Evolutionary conservation across 352 stramenopile species (phyloP), one percentile per base, ranked within the genome.

Genomic region (Phytopythium aichiense): DNA sequence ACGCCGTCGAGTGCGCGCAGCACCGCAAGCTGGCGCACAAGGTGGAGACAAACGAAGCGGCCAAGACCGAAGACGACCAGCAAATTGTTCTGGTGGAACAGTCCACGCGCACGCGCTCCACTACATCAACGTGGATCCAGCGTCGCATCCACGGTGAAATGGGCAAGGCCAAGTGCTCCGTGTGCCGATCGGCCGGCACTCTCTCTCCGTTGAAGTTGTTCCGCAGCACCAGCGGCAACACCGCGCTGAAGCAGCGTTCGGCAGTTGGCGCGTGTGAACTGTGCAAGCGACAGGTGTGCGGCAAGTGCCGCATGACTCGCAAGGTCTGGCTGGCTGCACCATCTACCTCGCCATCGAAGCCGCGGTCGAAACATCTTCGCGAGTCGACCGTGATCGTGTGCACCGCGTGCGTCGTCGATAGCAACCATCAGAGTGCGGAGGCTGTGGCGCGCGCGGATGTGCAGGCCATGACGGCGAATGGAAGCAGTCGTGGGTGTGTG

Each of bases 1-100:
- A 72, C 28, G 56, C 58, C 1, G 71, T 78, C 20, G 69, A 62
- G 58, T 80, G 69, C 53, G 62, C 74, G 25, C 74, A 83, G 58
- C 72, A 66, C 63, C 74, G 68, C 59, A 83, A 83, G 43, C 69
- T 83, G 31, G 69, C 52, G n/a, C 52, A 58, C 52, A 58, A 58
- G 52, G 52, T 58, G 8, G 46, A 35, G 12, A 53, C 46, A 6
- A 28, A 8, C 46, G 15, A 4, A 5, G 22, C 8, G 15, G 23
- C 13, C 25, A 35, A 53, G 46, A 5, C 23, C 4, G 25, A n/a
- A 12, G 23, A 25, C 13, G 23, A 53, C 1, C 46, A 62, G 31
- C 73, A 65, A 42, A 50, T 69, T 12, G 48, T 72, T 9, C 45
- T 63, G 59, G 37, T 25, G 30, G 54, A 65, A 0, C 45, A 42